Evolutionary conservation across 2,329 filamentous ascomycete species (phyloP), one percentile per base, ranked within the genome.

Genomic region (Paecilomyces fulvus): DNA sequence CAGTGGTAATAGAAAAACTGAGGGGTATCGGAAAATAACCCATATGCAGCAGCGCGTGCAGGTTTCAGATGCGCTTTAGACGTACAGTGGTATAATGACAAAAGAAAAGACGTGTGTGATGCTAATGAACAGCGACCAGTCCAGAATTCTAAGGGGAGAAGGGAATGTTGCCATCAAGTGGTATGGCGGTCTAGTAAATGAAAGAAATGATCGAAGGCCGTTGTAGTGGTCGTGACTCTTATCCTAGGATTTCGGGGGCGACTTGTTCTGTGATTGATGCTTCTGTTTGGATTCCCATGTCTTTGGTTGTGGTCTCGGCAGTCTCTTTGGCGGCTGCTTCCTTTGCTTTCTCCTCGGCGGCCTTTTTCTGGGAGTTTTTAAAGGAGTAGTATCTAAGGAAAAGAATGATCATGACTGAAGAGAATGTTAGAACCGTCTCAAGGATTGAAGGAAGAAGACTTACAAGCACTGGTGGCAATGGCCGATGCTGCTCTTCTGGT

Each of bases 401-500:
- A 10, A 74, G 61, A 33, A 79, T 75, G 28, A 77, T 77, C 72
- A 79, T 77, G 59, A 75, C 76, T 79, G 53, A 0, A 55, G 37
- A 25, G 25, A 7, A 37, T 20, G 21, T 12, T 17, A 23, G 20
- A 48, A 30, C 14, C 9, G 48, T 49, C 25, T 43, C 21, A 12
- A 20, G 49, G 7, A 8, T 25, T 12, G 4, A 51, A 31, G 52
- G 12, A 48, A 48, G 21, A 60, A 56, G 52, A 70, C 74, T 68
- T 70, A 79, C 77, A 73, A 46, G 77, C 79, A 70, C 78, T 76
- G 3, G 69, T 73, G 10, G 70, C 82, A 58, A 87, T 77, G 0
- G 83, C 82, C 57, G 83, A 75, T 12, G 84, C 83, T 1, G 84
- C 83, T n/a, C 85, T 75, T 50, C 85, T 74, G 9, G 85, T 87